Conservation (phyloP, 345 rosid species). For the Balakata baccata region DNA sequence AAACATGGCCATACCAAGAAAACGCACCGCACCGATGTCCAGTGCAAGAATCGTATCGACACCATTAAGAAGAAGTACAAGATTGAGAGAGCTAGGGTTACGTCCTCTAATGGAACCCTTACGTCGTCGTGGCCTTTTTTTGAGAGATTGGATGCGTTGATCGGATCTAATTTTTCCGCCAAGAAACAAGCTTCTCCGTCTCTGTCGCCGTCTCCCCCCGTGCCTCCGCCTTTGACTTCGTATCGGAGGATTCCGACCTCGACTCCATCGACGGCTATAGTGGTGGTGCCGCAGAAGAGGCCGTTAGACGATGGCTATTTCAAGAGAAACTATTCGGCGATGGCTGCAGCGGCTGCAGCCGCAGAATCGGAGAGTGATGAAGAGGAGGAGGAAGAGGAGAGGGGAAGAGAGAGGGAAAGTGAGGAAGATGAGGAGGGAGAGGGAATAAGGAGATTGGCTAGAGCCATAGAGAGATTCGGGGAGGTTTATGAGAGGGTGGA, state of each 20-base stretch:
- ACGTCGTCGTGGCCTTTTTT: constrained; percentile 81
- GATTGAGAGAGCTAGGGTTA: constrained; percentile 77
- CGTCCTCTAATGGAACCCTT: constrained; percentile 50
- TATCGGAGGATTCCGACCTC: constrained; percentile 25
- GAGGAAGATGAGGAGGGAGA: constrained; percentile 36
- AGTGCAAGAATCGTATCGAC: constrained; percentile 98
- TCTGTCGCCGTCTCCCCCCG: constrained; percentile 47
- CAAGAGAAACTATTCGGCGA: constrained; percentile 72
- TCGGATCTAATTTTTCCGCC: constrained; percentile 55
- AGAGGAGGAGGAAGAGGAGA: constrained; percentile 41
- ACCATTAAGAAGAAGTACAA: constrained; percentile 95
- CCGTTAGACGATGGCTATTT: constrained; percentile 43
- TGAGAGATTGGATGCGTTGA: constrained; percentile 67
- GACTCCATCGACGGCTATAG: constrained; percentile 37
- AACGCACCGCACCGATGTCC: constrained; percentile 92
- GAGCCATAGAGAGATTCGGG: constrained; percentile 81
- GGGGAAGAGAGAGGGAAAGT: constrained; percentile 32
- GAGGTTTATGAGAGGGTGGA: constrained; percentile 83
- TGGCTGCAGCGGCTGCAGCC: constrained; percentile 91
- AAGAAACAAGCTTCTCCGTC: constrained; percentile 39
- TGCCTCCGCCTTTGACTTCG: constrained; percentile 42
- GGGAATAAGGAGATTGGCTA: constrained; percentile 57
- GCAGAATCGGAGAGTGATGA: constrained; percentile 49
- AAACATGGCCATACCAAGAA: constrained; percentile 79
- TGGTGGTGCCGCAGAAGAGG: constrained; percentile 70